Evolutionary conservation across 768 basidiomycete genomes (phyloP).

Genomic region (Filobasidium floriforme): DNA sequence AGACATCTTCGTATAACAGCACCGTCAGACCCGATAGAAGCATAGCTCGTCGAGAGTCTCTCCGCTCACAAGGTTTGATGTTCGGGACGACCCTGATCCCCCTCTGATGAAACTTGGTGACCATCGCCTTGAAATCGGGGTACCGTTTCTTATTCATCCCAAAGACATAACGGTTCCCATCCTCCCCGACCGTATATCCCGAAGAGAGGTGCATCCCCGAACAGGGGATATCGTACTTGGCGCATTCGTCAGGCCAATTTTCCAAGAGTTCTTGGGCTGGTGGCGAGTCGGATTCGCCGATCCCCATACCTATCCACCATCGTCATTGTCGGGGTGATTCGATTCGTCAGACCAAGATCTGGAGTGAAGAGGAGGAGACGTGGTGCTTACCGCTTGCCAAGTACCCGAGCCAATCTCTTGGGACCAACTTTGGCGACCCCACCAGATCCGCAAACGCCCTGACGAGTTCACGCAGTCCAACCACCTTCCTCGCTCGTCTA

Average conservation of each 20-base stretch:
- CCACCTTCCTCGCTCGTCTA: not conserved
- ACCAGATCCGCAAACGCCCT: conserved; percentile 29
- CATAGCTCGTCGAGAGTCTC: not conserved
- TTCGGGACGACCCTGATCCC: conserved; percentile 44
- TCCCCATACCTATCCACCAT: conserved; percentile 34
- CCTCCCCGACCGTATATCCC: conserved; percentile 37
- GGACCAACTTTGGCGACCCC: conserved; percentile 32
- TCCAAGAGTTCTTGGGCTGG: conserved; percentile 39
- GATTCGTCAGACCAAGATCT: not conserved
- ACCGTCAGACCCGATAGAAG: not conserved
- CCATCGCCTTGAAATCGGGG: conserved; percentile 42
- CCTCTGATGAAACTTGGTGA: conserved; percentile 33
- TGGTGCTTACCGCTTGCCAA: conserved; percentile 31
- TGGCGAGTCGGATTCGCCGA: conserved; percentile 33
- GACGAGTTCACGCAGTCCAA: conserved; percentile 14
- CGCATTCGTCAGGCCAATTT: conserved; percentile 39
- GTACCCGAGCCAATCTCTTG: conserved; percentile 40
- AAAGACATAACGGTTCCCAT: conserved; percentile 36
- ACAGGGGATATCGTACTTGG: conserved; percentile 41
- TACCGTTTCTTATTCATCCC: conserved; percentile 40
- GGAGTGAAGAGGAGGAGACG: too few relatives aligned
- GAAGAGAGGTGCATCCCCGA: conserved; percentile 43
- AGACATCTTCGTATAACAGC: conserved; percentile 27
- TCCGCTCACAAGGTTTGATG: conserved; percentile 42
- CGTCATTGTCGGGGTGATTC: too few relatives aligned